A percentile compares a stretch with the other conserved stretches of the same genome.
phyloP scores from a whole-genome alignment of 1,284 basidiomycete genomes.

The Thelephora terrestris region DNA sequence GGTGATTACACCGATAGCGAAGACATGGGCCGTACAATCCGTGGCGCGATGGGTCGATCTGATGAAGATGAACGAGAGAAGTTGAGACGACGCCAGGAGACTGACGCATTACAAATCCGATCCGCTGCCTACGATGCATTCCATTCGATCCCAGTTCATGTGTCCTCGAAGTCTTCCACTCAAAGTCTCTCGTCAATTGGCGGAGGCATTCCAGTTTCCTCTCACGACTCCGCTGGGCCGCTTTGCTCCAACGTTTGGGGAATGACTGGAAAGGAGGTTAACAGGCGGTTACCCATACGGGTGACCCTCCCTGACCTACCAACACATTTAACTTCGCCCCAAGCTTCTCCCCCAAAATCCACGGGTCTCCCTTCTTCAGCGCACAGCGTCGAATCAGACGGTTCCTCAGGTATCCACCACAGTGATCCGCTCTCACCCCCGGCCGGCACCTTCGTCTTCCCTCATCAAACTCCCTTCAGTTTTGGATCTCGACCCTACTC shows the following conservation, averaged over 20 bases:
- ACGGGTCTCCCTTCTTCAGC: constrained; percentile 13
- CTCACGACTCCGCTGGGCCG: not conserved
- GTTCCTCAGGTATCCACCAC: constrained; percentile 10
- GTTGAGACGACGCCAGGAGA: constrained; percentile 40
- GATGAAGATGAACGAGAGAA: constrained; percentile 58
- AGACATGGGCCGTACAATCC: constrained; percentile 27
- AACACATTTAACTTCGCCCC: constrained; percentile 9
- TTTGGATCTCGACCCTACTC: constrained; percentile 25
- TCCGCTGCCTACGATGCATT: constrained; percentile 61
- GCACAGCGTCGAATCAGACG: constrained; percentile 10
- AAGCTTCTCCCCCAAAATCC: constrained; percentile 10
- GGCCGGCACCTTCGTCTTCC: constrained; percentile 18
- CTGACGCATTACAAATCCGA: constrained; percentile 33
- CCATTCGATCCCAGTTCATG: constrained; percentile 41
- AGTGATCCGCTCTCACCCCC: constrained; percentile 24
- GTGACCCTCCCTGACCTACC: constrained; percentile 6
- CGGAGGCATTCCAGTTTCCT: constrained; percentile 10
- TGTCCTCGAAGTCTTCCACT: not conserved
- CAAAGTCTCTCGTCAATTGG: constrained; percentile 18
- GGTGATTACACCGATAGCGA: constrained; percentile 32
- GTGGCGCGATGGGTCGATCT: constrained; percentile 48
- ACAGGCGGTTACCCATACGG: not conserved
- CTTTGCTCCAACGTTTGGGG: not conserved
- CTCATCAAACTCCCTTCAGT: constrained; percentile 22
- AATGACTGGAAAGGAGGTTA: not conserved